A percentile compares a stretch with the other conserved stretches of the same genome.
Conservation (phyloP, 2,329 filamentous ascomycete species). For the Pseudogymnoascus sp. region DNA sequence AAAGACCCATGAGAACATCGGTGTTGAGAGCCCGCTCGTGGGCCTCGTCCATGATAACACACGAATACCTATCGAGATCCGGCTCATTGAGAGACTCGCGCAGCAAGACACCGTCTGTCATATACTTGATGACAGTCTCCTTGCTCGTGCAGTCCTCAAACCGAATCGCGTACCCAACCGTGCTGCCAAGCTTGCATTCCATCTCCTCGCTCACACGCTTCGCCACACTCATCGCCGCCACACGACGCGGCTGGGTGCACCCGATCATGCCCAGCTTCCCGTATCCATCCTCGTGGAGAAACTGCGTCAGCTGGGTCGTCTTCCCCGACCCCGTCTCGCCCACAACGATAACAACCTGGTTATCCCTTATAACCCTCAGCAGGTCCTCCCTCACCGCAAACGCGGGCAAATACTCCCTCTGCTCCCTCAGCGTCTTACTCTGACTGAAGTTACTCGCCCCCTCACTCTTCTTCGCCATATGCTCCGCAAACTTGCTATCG, state of each 20-base stretch:
- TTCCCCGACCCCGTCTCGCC: conserved; percentile 97
- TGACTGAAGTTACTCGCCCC: conserved; percentile 87
- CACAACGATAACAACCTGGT: conserved; percentile 93
- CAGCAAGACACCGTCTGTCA: conserved; percentile 94
- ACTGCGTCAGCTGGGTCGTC: conserved; percentile 94
- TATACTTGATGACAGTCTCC: conserved; percentile 95
- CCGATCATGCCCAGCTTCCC: conserved; percentile 82
- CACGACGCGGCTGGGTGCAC: conserved; percentile 91
- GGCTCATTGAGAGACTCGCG: conserved; percentile 88
- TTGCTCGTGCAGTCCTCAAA: conserved; percentile 98
- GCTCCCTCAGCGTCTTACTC: conserved; percentile 81
- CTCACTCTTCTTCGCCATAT: conserved; percentile 72
- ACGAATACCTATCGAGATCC: conserved; percentile 92
- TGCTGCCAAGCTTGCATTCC: conserved; percentile 80
- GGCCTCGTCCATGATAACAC: conserved; percentile 99
- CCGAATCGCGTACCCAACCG: conserved; percentile 92
- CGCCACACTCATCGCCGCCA: conserved; percentile 97
- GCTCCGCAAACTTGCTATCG: conserved; percentile 75
- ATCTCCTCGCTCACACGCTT: conserved; percentile 98
- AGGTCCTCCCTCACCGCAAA: conserved; percentile 95
- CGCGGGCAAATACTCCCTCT: conserved; percentile 86
- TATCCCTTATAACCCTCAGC: conserved; percentile 84
- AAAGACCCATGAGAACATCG: conserved; percentile 91
- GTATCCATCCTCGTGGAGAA: conserved; percentile 92
- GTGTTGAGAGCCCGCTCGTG: conserved; percentile 96